Conservation (phyloP, 2,329 filamentous ascomycete genomes). For the Pseudodiploospora longispora region DNA sequence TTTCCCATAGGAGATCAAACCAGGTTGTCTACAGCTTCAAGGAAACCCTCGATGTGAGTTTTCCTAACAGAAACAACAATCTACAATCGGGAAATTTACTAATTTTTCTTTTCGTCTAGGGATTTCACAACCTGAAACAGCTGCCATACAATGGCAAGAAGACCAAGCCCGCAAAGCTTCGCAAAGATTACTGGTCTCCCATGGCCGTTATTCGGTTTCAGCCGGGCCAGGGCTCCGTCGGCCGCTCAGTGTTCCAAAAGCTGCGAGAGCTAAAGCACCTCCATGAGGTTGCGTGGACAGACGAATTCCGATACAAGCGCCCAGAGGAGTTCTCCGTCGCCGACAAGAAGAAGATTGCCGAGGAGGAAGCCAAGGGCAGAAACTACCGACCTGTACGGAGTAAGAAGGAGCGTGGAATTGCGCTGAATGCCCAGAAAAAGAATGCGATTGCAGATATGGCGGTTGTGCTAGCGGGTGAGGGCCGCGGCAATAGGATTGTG, state of each 20-base stretch:
- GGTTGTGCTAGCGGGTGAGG: conserved; percentile 43
- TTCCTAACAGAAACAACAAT: neutral
- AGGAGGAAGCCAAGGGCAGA: conserved; percentile 21
- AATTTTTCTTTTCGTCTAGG: conserved; percentile 16
- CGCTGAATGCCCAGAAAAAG: conserved; percentile 51
- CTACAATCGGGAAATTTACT: neutral
- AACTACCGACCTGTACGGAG: conserved; percentile 26
- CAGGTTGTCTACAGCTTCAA: conserved; percentile 46
- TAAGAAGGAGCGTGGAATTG: conserved; percentile 38
- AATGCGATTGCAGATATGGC: conserved; percentile 59
- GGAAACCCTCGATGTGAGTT: conserved; percentile 37
- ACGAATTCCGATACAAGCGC: conserved; percentile 35
- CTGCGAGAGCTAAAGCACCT: conserved; percentile 56
- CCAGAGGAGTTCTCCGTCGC: conserved; percentile 24
- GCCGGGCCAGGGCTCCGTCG: conserved; percentile 41
- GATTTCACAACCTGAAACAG: conserved; percentile 42
- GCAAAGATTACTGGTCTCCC: conserved; percentile 60
- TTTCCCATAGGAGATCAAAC: conserved; percentile 40
- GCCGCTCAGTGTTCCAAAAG: conserved; percentile 53
- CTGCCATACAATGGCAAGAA: conserved; percentile 62
- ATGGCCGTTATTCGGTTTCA: conserved; percentile 54
- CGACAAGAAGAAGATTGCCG: conserved; percentile 25
- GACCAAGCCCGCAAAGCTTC: conserved; percentile 51
- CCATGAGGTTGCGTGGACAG: conserved; percentile 55
- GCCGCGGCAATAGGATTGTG: conserved; percentile 42